Percentiles rank a stretch among this genome's conserved stretches.
Evolutionary conservation across 768 basidiomycete genomes (phyloP).

Genomic region (Mycena galericulata): DNA sequence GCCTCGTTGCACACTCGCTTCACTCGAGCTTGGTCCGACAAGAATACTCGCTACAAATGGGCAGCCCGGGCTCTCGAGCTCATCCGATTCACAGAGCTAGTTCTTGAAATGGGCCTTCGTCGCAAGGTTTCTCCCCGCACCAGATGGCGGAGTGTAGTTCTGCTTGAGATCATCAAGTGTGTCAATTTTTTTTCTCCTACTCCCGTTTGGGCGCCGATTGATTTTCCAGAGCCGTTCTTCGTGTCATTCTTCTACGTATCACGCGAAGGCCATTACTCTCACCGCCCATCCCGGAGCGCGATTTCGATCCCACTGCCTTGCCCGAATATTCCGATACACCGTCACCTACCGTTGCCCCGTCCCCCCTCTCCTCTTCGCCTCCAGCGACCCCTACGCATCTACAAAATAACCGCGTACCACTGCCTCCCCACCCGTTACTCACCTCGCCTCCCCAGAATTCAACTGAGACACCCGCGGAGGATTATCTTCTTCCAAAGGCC

Average conservation of each 20-base stretch:
- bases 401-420: conserved; percentile 77
- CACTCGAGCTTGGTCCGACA: conserved; percentile 88
- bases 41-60: conserved; percentile 79
- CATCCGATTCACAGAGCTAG: conserved; percentile 83
- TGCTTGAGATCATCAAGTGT: conserved; percentile 89
- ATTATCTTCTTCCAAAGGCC: conserved; percentile 86
- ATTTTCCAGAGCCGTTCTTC: conserved; percentile 74
- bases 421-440: conserved; percentile 75
- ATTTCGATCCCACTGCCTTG: conserved; percentile 81
- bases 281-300: conserved; percentile 88
- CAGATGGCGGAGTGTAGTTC: conserved; percentile 82
- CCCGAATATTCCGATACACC: conserved; percentile 64
- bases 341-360: conserved; percentile 71
- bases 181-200: conserved; percentile 39
- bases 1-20: conserved; percentile 87
- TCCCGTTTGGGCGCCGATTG: not conserved
- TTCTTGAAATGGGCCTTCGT: conserved; percentile 90
- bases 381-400: conserved; percentile 83
- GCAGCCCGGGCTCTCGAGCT: conserved; percentile 80
- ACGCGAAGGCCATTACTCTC: conserved; percentile 83
- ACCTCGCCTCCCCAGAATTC: conserved; percentile 58
- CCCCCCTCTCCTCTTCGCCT: conserved; percentile 66
- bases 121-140: conserved; percentile 73
- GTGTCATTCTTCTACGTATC: conserved; percentile 76
- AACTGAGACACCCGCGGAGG: conserved; percentile 74